Base-by-base conservation (phyloP, 2,329 filamentous ascomycete genomes). In the Epichloe hybrida region DNA sequence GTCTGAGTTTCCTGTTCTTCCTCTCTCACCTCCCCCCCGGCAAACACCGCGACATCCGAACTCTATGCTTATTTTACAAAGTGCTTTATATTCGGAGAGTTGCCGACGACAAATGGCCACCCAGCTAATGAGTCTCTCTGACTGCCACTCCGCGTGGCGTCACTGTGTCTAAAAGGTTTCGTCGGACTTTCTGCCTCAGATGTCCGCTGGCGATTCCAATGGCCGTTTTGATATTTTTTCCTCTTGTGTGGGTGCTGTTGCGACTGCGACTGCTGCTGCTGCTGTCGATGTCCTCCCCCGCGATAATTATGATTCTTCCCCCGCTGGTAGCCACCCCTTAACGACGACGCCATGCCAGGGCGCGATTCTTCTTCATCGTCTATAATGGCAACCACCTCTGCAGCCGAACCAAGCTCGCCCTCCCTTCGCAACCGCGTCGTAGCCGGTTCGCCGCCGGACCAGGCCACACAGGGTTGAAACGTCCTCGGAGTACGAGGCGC, bases 191-290 rank as follows among this genome's bases (percentile, higher is more conserved):
- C 36, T 15, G 36, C 36, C 36, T 2, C 27, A 31, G 27, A 31
- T 9, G 7, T 31, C 27, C 1, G 27, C 27, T 9, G 27, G 27
- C 27, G 7, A 9, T 31, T 31, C 27, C 27, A 31, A 31, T 31
- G 2, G 27, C 2, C 27, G 3, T 31, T 31, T 31, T 31, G 27
- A 31, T 5, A 4, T 4, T 6, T 46, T 11, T 21, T 46, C 21
- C 5, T 46, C 9, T 15, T 46, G 2, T 8, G 27, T 9, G 7
- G 27, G 27, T 31, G 27, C 27, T 64, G 65, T 41, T 58, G 56
- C 9, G 68, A 52, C 57, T 49, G 23, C 21, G 4, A 17, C 23
- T 23, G 23, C 21, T n/a, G 27, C 15, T 5, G 23, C 37, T 40
- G 41, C n/a, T 4, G 31, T 21, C 7, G 27, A 31, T 31, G 27